Base-by-base conservation (phyloP, 1,139 yeast genomes). In the Geotrichum bryndzae region DNA sequence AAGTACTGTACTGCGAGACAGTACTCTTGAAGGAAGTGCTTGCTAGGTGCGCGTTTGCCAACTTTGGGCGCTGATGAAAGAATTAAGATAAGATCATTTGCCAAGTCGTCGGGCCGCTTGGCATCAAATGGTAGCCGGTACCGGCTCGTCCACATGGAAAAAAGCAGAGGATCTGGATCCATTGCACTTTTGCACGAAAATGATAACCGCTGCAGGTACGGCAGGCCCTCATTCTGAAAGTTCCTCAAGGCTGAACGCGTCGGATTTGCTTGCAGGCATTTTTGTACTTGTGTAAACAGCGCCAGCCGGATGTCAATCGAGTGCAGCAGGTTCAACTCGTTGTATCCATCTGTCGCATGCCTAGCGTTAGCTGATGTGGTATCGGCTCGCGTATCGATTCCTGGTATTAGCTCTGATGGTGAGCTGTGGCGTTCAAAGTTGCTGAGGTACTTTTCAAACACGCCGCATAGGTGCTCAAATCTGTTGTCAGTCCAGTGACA, bases 401-500 rank as follows among this genome's bases (percentile, higher is more conserved):
- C n/a, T 3, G 48, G 48, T 7, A 41, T 41, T 8, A 41, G 22
- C 10, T 41, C 8, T 15, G 48, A 27, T 15, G 6, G 22, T 22
- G 27, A 25, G 23, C 7, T 45, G 3, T 25, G 33, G 55, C 27
- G 22, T 4, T 35, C 35, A 11, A 11, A 23, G 8, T 31, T 53
- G 55, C 25, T 25, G 22, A 52, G 22, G 22, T 41, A 41, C 18
- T 15, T n/a, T 8, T 51, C 22, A n/a, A 51, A 51, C 35, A 13
- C 18, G 53, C 53, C 6, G 31, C 53, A 51, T 7, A 51, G 2
- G 23, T 27, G 22, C 29, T 51, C 53, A 22, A 51, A 51, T n/a
- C 22, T 41, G 23, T 41, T 41, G 22, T 41, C 27, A 18, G 57
- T 54, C 57, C 57, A 54, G 27, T 54, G 57, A 23, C 55, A 53